Base-by-base conservation (phyloP, 2,329 filamentous ascomycete species). In the Botrytis fragariae region DNA sequence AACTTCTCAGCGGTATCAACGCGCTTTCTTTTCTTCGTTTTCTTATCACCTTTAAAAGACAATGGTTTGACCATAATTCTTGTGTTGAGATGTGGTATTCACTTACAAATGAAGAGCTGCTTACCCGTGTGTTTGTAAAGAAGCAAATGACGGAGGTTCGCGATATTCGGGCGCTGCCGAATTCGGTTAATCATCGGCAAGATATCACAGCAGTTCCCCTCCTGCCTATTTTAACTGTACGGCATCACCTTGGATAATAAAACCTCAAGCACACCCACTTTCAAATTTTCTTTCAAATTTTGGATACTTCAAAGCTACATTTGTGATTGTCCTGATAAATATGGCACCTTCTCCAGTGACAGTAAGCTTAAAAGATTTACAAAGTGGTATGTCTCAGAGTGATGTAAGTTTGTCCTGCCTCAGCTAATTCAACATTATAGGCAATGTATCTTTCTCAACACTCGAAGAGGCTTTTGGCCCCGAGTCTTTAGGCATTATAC, bases 21-120 rank as follows among this genome's bases (percentile, higher is more conserved):
- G 78, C 93, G 90, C 87, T 97, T 98, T 82, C 94, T 89, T 86
- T 98, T 98, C 84, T 96, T 97, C 74, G 89, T 85, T 84, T 96
- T 96, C 84, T 97, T 98, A 84, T 99, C 96, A 86, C 96, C 96
- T 84, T 99, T 99, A 87, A 99, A 99, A 67, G 90, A 87, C 74
- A 99, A 88, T 65, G 95, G 91, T 82, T 97, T 98, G 78, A 97
- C 91, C 93, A 96, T 96, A 75, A 76, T 83, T 78, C 80, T 37
- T 75, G 64, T 71, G 32, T 71, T 63, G 70, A 64, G n/a, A 42
- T 57, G 22, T 42, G 9, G 20, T 9, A 68, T 60, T 72, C 22
- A 44, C 29, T 62, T 74, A 73, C 67, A 32, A 37, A 42, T 18
- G 20, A 20, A 39, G 25, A 54, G 29, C 64, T 68, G 35, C 60